Evolutionary conservation across 225 moss, liverwort and hornwort species (phyloP).

Genomic region (Pseudisothecium myosuroides): DNA sequence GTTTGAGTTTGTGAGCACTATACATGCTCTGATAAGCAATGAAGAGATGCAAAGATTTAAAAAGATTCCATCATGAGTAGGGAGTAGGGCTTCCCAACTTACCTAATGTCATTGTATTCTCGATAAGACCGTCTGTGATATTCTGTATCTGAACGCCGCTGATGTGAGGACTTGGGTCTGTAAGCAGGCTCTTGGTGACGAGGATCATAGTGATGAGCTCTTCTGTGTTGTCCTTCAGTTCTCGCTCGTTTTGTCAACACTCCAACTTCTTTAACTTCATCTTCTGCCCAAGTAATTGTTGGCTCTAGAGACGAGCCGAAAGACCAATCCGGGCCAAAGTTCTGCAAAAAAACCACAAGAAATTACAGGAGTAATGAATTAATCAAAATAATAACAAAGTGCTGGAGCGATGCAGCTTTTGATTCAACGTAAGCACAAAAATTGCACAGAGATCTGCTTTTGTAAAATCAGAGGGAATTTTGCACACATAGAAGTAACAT

Average conservation of each 20-base stretch:
- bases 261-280: neutral
- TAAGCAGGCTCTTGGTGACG: neutral
- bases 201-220: neutral
- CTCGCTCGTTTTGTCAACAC: constrained; percentile 11
- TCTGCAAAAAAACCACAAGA: constrained; percentile 7
- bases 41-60: neutral
- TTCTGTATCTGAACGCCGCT: neutral
- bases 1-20: neutral
- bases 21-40: neutral
- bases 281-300: neutral
- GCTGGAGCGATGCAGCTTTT: neutral
- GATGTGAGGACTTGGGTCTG: neutral
- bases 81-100: neutral
- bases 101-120: constrained; percentile 2
- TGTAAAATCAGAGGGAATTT: neutral
- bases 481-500: neutral
- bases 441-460: neutral
- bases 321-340: constrained; percentile 35
- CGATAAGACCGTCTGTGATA: neutral
- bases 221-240: neutral
- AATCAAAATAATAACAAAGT: neutral
- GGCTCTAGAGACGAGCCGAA: neutral
- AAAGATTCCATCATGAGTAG: neutral
- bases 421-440: neutral
- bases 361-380: neutral